Percentiles rank a stretch among this genome's conserved stretches.
phyloP scores from a whole-genome alignment of 2,329 filamentous ascomycete genomes.

The Clonostachys rhizophaga region DNA sequence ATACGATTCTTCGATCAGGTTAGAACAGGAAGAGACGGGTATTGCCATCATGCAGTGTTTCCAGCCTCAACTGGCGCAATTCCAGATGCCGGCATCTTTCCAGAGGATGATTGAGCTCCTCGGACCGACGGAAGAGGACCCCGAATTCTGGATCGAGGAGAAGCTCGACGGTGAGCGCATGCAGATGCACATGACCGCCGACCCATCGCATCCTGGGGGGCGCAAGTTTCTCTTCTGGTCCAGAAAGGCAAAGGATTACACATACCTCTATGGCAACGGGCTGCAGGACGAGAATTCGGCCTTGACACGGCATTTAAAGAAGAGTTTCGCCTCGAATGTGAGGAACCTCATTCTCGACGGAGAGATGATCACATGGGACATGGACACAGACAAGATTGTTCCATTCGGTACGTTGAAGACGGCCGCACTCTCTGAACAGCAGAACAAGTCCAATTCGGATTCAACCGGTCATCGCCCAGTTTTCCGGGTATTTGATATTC shows the following conservation, averaged over 20 bases:
- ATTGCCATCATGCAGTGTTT: conserved; percentile 91
- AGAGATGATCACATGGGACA: conserved; percentile 99
- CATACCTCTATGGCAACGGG: conserved; percentile 81
- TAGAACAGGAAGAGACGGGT: conserved; percentile 71
- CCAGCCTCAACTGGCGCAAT: conserved; percentile 91
- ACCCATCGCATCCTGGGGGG: conserved; percentile 63
- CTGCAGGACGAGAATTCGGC: conserved; percentile 71
- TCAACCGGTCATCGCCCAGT: conserved; percentile 56
- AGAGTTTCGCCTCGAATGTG: conserved; percentile 73
- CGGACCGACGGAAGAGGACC: conserved; percentile 62
- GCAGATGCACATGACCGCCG: conserved; percentile 87
- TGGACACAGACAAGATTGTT: conserved; percentile 75
- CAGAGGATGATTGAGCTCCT: conserved; percentile 71
- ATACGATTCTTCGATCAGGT: conserved; percentile 63
- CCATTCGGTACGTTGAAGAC: conserved; percentile 93
- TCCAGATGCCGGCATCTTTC: conserved; percentile 75
- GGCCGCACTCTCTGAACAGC: conserved; percentile 75
- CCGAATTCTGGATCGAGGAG: conserved; percentile 93
- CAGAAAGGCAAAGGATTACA: conserved; percentile 93
- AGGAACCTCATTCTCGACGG: conserved; percentile 89
- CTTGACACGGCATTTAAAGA: conserved; percentile 72
- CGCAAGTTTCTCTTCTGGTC: conserved; percentile 86
- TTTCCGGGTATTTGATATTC: conserved; percentile 84
- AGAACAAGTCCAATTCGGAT: conserved; percentile 52
- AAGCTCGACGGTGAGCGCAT: conserved; percentile 96